These are phyloP conservation scores for Arabis alpina DNA, from an alignment of 345 rosid species.

Conservation along the genomic window DNA sequence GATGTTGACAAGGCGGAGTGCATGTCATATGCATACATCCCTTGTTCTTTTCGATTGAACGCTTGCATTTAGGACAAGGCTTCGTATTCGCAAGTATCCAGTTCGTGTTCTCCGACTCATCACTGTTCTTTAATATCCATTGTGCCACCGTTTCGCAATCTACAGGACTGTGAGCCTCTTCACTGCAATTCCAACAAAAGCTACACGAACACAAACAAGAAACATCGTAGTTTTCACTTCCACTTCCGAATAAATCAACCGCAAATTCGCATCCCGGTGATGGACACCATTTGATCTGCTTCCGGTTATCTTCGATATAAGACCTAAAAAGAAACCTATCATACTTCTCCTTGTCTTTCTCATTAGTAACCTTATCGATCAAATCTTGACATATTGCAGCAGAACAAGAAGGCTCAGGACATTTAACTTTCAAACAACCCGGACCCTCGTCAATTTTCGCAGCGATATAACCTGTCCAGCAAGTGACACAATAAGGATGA, in stretches of 20 bases:
- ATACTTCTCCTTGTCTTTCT: slow-evolving; percentile 27
- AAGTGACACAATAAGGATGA: slow-evolving; percentile 78
- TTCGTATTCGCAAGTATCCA: slow-evolving; percentile 41
- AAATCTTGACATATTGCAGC: slow-evolving; percentile 36
- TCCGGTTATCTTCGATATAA: slow-evolving; percentile 71
- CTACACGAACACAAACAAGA: slow-evolving; percentile 34
- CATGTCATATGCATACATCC: slow-evolving; percentile 44
- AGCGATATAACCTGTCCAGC: slow-evolving; percentile 61
- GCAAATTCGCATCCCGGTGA: slow-evolving; percentile 92
- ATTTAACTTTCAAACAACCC: slow-evolving; percentile 29
- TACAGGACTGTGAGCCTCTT: slow-evolving; percentile 42
- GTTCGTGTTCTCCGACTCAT: slow-evolving; percentile 33
- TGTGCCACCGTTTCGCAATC: slow-evolving; percentile 32
- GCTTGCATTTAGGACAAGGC: slow-evolving; percentile 43
- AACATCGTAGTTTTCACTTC: slow-evolving; percentile 27
- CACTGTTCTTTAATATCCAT: slow-evolving; percentile 26
- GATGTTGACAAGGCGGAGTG: background rate
- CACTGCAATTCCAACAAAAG: slow-evolving; percentile 37
- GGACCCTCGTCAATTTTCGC: slow-evolving; percentile 28
- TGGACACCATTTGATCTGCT: slow-evolving; percentile 97
- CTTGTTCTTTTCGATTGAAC: slow-evolving; percentile 35
- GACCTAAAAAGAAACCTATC: slow-evolving; percentile 45
- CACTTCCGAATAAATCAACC: slow-evolving; percentile 12
- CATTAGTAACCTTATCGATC: slow-evolving; percentile 16
- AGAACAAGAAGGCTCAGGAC: slow-evolving; percentile 41